Evolutionary conservation across 176 grass and related monocot genomes (phyloP).

Genomic region (Puccinellia tenuiflora): DNA sequence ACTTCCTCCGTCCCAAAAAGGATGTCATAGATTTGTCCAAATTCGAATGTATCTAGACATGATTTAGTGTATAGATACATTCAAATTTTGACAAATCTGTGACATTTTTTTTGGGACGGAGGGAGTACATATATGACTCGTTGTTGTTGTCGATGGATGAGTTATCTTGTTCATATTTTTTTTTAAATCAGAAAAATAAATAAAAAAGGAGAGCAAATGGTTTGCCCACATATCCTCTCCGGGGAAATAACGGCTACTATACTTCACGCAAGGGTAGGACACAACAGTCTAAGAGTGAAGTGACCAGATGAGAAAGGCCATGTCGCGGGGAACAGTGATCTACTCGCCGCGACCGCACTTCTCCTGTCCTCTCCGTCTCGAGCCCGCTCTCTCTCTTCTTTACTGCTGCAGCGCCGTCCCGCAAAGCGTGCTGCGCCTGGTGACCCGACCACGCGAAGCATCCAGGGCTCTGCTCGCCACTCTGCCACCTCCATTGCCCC

Average conservation of each 20-base stretch:
- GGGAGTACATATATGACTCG: too few relatives aligned
- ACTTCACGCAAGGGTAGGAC: not conserved
- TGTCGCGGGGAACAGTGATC: not conserved
- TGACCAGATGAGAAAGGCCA: not conserved
- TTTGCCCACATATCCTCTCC: too few relatives aligned
- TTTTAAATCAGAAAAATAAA: too few relatives aligned
- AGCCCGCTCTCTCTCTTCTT: not conserved
- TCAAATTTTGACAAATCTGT: too few relatives aligned
- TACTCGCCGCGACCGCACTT: not conserved
- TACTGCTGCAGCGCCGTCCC: slow-evolving; percentile 18
- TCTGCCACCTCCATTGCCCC: slow-evolving; percentile 26
- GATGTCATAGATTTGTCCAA: too few relatives aligned
- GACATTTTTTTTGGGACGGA: too few relatives aligned
- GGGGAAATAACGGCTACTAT: not conserved
- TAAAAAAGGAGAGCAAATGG: too few relatives aligned
- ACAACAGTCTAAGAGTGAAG: not conserved
- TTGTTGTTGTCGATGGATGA: too few relatives aligned
- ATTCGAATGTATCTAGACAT: too few relatives aligned
- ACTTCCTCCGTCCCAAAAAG: too few relatives aligned
- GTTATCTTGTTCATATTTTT: too few relatives aligned
- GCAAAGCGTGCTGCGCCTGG: not conserved
- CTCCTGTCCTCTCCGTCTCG: not conserved
- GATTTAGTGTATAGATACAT: too few relatives aligned
- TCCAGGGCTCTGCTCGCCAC: slow-evolving; percentile 37
- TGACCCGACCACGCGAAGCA: slow-evolving; percentile 39